Percentiles rank a stretch among this genome's conserved stretches.
phyloP scores from a whole-genome alignment of 192 early-diverging fungal species.

The Backusella mclennaniae region DNA sequence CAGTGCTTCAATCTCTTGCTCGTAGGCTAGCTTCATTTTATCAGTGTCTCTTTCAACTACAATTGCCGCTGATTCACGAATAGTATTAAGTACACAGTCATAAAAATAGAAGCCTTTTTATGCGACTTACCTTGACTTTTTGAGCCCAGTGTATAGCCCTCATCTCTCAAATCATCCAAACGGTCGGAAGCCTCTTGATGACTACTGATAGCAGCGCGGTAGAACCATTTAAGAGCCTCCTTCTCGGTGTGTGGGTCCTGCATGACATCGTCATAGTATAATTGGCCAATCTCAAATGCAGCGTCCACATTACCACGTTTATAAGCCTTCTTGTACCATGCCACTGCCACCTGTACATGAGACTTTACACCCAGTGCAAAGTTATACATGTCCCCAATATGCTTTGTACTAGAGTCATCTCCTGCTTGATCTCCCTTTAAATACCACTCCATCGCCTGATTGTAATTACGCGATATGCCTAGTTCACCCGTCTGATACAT shows the following conservation, averaged over 20 bases:
- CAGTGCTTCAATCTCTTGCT: neutral
- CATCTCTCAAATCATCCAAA: neutral
- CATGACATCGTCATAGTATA: neutral
- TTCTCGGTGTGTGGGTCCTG: neutral
- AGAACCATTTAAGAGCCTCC: neutral
- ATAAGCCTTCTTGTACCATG: neutral
- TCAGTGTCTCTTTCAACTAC: neutral
- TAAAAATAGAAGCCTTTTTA: neutral
- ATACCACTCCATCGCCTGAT: neutral
- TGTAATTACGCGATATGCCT: neutral
- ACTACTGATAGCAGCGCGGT: neutral
- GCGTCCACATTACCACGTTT: neutral
- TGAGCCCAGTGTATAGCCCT: neutral
- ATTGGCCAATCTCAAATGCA: neutral
- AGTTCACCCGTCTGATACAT: neutral
- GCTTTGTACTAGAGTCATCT: neutral
- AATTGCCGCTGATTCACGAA: neutral
- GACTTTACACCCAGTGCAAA: neutral
- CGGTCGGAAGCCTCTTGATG: neutral
- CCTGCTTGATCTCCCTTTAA: neutral
- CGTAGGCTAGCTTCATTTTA: neutral
- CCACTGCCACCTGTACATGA: neutral
- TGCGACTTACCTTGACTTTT: neutral
- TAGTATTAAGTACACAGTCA: too few relatives aligned
- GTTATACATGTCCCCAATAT: neutral